Conservation (phyloP, 306 rosid genomes). For the Begonia loranthoides region DNA sequence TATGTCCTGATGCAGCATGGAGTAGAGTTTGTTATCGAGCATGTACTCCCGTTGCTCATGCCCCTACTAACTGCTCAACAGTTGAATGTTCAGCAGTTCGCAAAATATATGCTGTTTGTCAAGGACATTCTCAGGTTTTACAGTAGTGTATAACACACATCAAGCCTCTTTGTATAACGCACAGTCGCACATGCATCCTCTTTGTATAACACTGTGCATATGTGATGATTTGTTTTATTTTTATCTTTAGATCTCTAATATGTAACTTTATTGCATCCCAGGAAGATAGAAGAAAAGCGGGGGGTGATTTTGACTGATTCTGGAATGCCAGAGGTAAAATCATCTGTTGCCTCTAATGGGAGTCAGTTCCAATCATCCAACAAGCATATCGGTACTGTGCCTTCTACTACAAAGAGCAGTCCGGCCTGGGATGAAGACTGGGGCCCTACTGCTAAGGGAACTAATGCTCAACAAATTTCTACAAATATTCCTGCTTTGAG, state of each 20-base stretch:
- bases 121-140: slow-evolving; percentile 81
- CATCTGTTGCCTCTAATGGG: slow-evolving; percentile 39
- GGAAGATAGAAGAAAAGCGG: slow-evolving; percentile 90
- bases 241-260: neutral
- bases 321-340: slow-evolving; percentile 55
- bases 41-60: slow-evolving; percentile 72
- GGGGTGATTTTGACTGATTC: slow-evolving; percentile 77
- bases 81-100: slow-evolving; percentile 92
- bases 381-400: slow-evolving; percentile 23
- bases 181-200: too few species aligned
- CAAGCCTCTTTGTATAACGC: neutral
- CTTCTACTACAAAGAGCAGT: slow-evolving; percentile 34
- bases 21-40: slow-evolving; percentile 88
- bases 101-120: slow-evolving; percentile 96
- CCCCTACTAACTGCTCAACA: slow-evolving; percentile 92
- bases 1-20: slow-evolving; percentile 36
- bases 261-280: slow-evolving; percentile 13
- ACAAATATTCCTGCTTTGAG: slow-evolving; percentile 22
- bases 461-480: slow-evolving; percentile 19
- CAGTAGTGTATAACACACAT: slow-evolving; percentile 1
- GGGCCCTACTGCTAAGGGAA: slow-evolving; percentile 37
- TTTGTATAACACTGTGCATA: too few species aligned
- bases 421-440: slow-evolving; percentile 94
- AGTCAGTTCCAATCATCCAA: slow-evolving; percentile 28
- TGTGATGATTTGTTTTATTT: neutral